Evolutionary conservation across 2,329 filamentous ascomycete genomes (phyloP).

Genomic region (Xylariaceae sp.): DNA sequence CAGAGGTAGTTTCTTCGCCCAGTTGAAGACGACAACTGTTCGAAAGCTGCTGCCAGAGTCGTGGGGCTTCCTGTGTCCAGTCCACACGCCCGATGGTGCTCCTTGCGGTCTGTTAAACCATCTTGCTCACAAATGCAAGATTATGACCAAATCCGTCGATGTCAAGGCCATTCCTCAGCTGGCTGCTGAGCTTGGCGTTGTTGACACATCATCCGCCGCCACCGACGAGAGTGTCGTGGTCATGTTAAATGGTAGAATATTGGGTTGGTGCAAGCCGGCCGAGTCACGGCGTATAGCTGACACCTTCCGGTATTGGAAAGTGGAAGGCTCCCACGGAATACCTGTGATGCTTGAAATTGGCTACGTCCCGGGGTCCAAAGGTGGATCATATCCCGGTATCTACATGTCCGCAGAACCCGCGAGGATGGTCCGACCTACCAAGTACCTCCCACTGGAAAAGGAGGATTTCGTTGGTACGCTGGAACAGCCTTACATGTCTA

Average conservation of each 20-base stretch:
- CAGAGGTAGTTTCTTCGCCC: conserved; percentile 96
- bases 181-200: conserved; percentile 73
- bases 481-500: conserved; percentile 97
- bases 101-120: conserved; percentile 95
- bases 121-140: conserved; percentile 87
- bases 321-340: conserved; percentile 74
- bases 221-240: conserved; percentile 80
- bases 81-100: conserved; percentile 93
- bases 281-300: conserved; percentile 78
- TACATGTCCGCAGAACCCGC: conserved; percentile 87
- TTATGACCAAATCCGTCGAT: conserved; percentile 71
- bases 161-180: conserved; percentile 68
- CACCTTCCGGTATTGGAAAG: conserved; percentile 91
- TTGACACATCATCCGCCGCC: conserved; percentile 68
- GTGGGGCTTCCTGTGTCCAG: conserved; percentile 96
- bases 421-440: conserved; percentile 85
- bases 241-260: conserved; percentile 81
- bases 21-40: conserved; percentile 94
- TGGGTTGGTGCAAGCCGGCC: conserved; percentile 84
- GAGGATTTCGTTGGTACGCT: conserved; percentile 86
- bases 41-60: conserved; percentile 92
- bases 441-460: conserved; percentile 81
- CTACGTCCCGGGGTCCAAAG: conserved; percentile 78
- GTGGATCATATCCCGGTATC: conserved; percentile 92
- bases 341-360: conserved; percentile 86